Percentiles rank a stretch among this genome's conserved stretches.
These are phyloP conservation scores for Chalciporus pseudorubinellus DNA, from an alignment of 768 basidiomycete genomes.

Conservation along the genomic window DNA sequence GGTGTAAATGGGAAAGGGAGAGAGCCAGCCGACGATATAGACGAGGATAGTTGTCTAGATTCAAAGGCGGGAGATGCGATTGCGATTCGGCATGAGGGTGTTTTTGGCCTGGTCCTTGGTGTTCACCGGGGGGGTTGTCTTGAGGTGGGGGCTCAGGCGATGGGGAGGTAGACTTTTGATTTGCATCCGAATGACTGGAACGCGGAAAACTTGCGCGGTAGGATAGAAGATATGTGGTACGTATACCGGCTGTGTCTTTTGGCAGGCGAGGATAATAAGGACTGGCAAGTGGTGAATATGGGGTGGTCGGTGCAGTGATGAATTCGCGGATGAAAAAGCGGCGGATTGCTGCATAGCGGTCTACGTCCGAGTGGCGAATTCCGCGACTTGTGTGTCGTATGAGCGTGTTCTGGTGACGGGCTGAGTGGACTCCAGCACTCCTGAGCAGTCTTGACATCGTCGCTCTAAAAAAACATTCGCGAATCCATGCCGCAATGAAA, in stretches of 20 bases:
- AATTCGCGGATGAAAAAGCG: constrained; percentile 49
- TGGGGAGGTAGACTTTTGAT: neutral
- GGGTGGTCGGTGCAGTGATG: neutral
- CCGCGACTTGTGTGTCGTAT: constrained; percentile 27
- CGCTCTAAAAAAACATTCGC: neutral
- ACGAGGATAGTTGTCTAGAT: constrained; percentile 70
- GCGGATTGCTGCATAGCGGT: constrained; percentile 59
- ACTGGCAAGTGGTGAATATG: neutral
- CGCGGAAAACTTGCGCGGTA: constrained; percentile 3
- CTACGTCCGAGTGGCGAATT: constrained; percentile 34
- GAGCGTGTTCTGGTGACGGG: constrained; percentile 8
- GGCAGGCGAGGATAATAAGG: neutral
- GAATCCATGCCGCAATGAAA: neutral
- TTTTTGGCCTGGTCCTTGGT: constrained; percentile 13
- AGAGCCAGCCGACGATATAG: constrained; percentile 78
- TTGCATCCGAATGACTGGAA: constrained; percentile 16
- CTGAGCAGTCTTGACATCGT: constrained; percentile 2
- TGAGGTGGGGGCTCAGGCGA: neutral
- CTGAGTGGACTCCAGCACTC: neutral
- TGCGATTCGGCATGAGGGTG: neutral
- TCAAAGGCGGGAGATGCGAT: constrained; percentile 30
- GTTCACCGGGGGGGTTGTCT: constrained; percentile 5
- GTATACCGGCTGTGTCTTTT: neutral
- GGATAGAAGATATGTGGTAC: neutral
- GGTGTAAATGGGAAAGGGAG: constrained; percentile 71